A percentile compares a stretch with the other conserved stretches of the same genome.
Evolutionary conservation across 371 early-diverging fungal species (phyloP).

Genomic region (Rhizopus delemar): DNA sequence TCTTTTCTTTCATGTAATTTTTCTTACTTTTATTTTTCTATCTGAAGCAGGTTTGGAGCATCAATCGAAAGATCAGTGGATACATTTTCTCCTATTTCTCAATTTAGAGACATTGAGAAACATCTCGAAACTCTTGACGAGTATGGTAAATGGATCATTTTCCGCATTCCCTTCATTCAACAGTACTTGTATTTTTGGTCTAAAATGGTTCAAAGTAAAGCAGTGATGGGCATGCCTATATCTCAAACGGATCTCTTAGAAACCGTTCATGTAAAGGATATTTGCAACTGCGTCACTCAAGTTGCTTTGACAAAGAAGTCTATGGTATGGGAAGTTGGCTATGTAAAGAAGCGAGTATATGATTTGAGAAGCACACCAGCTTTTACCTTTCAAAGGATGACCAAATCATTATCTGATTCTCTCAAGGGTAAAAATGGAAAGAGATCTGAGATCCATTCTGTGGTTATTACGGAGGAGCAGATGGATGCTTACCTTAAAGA

Average conservation of each 20-base stretch:
- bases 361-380: constrained; percentile 3
- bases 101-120: constrained; percentile 7
- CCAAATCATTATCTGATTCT: constrained; percentile 5
- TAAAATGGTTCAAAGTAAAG: constrained; percentile 21
- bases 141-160: constrained; percentile 14
- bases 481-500: constrained; percentile 6
- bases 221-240: constrained; percentile 19
- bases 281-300: constrained; percentile 12
- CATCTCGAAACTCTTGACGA: constrained; percentile 1
- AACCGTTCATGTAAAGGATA: constrained; percentile 24
- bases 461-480: constrained; percentile 9
- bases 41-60: constrained; percentile 4
- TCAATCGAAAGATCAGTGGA: neutral
- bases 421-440: constrained; percentile 5
- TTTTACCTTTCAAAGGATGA: constrained; percentile 5
- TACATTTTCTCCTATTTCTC: neutral
- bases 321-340: neutral
- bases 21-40: too few species aligned
- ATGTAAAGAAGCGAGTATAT: constrained; percentile 12
- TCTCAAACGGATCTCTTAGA: constrained; percentile 8
- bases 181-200: constrained; percentile 29
- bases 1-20: neutral
- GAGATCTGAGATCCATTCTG: constrained; percentile 3
- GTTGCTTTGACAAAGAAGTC: constrained; percentile 12
- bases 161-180: constrained; percentile 24